phyloP scores from a whole-genome alignment of 768 basidiomycete genomes.

The Naganishia kalamii region DNA sequence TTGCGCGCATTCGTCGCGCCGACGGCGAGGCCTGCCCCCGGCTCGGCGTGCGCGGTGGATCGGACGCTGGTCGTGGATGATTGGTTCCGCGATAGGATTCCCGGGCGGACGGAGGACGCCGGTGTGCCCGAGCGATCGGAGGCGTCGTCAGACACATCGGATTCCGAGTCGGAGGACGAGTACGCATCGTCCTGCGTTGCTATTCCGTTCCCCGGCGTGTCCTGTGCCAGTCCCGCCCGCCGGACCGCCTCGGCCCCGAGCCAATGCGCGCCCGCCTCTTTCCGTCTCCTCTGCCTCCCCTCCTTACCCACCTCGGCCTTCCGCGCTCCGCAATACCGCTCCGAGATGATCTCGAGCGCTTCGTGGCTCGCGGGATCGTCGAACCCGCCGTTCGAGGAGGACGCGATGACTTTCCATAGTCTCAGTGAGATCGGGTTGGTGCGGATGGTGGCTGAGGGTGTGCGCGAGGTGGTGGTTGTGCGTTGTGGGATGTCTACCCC shows the following conservation, averaged over 20 bases:
- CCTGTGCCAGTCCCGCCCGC: not conserved
- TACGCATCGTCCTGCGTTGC: conserved; percentile 15
- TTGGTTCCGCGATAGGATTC: conserved; percentile 12
- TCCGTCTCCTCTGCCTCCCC: conserved; percentile 23
- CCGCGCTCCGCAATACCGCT: conserved; percentile 55
- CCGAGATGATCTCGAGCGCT: conserved; percentile 74
- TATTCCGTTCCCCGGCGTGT: not conserved
- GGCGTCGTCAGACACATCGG: conserved; percentile 28
- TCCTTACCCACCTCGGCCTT: not conserved
- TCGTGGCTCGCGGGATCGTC: conserved; percentile 52
- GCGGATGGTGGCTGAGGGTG: not conserved
- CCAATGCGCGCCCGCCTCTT: conserved; percentile 12
- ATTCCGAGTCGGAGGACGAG: conserved; percentile 25
- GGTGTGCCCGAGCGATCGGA: no score
- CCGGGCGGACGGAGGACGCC: not conserved
- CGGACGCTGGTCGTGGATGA: not conserved
- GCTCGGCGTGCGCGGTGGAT: not conserved
- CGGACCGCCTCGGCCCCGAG: not conserved
- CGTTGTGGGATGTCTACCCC: not conserved
- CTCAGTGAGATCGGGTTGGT: conserved; percentile 48
- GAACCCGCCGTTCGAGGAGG: conserved; percentile 50
- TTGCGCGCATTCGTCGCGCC: conserved; percentile 65
- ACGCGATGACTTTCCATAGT: conserved; percentile 82
- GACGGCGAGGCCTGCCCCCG: conserved; percentile 24
- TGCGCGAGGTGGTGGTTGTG: not conserved